Evolutionary conservation across 1,284 basidiomycete species (phyloP).

Genomic region (Naganishia cerealis): DNA sequence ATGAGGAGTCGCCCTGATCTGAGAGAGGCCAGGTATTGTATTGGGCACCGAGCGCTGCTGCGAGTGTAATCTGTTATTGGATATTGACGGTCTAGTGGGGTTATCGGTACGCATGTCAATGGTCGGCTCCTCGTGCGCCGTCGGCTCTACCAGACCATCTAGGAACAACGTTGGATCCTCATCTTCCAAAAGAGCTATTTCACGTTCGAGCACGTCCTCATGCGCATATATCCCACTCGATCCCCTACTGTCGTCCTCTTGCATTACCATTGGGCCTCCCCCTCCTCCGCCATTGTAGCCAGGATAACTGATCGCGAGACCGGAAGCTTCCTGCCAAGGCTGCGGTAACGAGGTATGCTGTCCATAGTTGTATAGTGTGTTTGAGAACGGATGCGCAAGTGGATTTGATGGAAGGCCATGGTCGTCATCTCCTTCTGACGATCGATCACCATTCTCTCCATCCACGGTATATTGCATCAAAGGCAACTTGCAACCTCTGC

Average conservation of each 20-base stretch:
- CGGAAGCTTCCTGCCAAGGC: slow-evolving; percentile 27
- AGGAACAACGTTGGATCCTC: slow-evolving; percentile 23
- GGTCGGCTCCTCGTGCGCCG: slow-evolving; percentile 1
- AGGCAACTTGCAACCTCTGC: not conserved
- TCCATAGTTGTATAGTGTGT: slow-evolving; percentile 28
- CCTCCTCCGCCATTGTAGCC: not conserved
- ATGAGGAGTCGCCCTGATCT: not conserved
- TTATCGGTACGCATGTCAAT: slow-evolving; percentile 10
- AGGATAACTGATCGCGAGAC: slow-evolving; percentile 18
- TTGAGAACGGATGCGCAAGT: slow-evolving; percentile 29
- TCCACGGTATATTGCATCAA: slow-evolving; percentile 23
- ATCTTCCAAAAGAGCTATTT: slow-evolving; percentile 21
- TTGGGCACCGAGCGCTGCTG: not conserved
- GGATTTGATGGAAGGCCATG: slow-evolving; percentile 24
- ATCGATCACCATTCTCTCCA: slow-evolving; percentile 21
- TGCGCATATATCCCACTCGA: slow-evolving; percentile 8
- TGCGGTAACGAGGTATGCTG: slow-evolving; percentile 28
- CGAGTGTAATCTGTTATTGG: not conserved
- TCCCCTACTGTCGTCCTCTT: not conserved
- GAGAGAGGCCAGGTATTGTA: not conserved
- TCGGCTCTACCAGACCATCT: slow-evolving; percentile 11
- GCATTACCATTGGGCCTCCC: not conserved
- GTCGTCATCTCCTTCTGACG: slow-evolving; percentile 25
- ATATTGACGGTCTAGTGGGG: not conserved
- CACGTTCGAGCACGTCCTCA: slow-evolving; percentile 21